Evolutionary conservation across 2,329 filamentous ascomycete species (phyloP).

Genomic region (Talaromyces islandicus): DNA sequence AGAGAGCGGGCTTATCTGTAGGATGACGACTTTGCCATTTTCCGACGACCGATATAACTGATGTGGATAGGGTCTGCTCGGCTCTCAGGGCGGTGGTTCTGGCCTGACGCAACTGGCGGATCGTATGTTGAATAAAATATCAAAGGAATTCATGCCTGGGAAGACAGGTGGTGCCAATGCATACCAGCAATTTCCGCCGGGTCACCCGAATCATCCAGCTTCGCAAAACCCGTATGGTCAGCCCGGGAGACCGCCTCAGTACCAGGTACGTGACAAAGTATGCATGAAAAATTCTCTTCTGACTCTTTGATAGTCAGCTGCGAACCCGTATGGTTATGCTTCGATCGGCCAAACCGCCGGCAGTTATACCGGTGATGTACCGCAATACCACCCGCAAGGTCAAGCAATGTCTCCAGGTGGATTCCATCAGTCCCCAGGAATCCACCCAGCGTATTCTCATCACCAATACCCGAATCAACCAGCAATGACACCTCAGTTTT

Average conservation of each 20-base stretch:
- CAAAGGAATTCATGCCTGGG: constrained; percentile 11
- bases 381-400: constrained; percentile 11
- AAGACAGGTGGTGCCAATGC: constrained; percentile 1
- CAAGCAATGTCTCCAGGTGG: neutral
- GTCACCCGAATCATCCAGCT: constrained; percentile 1
- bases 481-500: constrained; percentile 2
- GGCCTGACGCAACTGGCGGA: constrained; percentile 13
- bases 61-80: constrained; percentile 14
- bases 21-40: constrained; percentile 12
- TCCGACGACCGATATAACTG: constrained; percentile 13
- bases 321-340: constrained; percentile 14
- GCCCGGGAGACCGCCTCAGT: constrained; percentile 1
- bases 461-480: constrained; percentile 5
- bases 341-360: constrained; percentile 11
- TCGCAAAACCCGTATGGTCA: constrained; percentile 5
- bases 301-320: constrained; percentile 7
- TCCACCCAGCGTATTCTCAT: constrained; percentile 1
- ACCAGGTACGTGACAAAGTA: constrained; percentile 6
- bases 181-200: constrained; percentile 3
- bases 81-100: constrained; percentile 4
- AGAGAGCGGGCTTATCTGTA: constrained; percentile 22
- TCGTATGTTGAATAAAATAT: constrained; percentile 14
- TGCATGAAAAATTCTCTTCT: neutral
- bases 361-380: constrained; percentile 10
- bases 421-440: neutral